Evolutionary conservation across 495 filamentous ascomycete species (phyloP), one percentile per base, ranked within the genome.

Genomic region (Aspergillus wentii): DNA sequence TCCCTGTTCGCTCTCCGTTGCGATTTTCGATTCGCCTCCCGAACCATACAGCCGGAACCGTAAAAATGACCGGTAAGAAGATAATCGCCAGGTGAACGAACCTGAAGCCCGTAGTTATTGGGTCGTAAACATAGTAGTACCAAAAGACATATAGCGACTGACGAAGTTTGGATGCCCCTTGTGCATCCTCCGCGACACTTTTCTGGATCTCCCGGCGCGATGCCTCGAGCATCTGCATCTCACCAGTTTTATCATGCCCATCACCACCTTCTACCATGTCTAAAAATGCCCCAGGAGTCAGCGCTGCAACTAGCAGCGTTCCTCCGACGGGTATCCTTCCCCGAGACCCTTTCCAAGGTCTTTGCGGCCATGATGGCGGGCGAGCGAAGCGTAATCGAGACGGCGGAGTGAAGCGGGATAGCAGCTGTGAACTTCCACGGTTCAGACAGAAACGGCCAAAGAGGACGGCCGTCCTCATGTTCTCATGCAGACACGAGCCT

Each of bases 21-120:
- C 69, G 71, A n/a, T 74, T 64, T 3, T 72, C 64, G 41, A 75
- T 55, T 32, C 76, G 65, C 22, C 43, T 46, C 3, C 94, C 92
- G 41, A 91, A 21, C 84, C 86, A 96, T 32, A 95, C 80, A 0
- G 74, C 68, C 0, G 94, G 94, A 17, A 91, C 75, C 0, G 85
- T 72, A 1, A 82, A 56, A 23, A 97, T 78, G 8, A 99, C 86
- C 0, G 94, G 94, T 29, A 94, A 76, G 50, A 99, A 99, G 20
- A 97, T 95, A 19, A 83, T 55, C 14, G 87, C 76, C 11, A 99
- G 66, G 53, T 94, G 83, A 29, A 95, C 51, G 41, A 97, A 94
- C 13, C 94, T 72, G 21, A 90, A 61, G 0, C 88, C 88, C 0
- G 89, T 99, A 34, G 85, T 88, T 17, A 95, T 64, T 4, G 94